Percentiles rank a stretch among this genome's conserved stretches.
These are phyloP conservation scores for Circinella minor DNA, from an alignment of 371 early-diverging fungal species.

Conservation along the genomic window DNA sequence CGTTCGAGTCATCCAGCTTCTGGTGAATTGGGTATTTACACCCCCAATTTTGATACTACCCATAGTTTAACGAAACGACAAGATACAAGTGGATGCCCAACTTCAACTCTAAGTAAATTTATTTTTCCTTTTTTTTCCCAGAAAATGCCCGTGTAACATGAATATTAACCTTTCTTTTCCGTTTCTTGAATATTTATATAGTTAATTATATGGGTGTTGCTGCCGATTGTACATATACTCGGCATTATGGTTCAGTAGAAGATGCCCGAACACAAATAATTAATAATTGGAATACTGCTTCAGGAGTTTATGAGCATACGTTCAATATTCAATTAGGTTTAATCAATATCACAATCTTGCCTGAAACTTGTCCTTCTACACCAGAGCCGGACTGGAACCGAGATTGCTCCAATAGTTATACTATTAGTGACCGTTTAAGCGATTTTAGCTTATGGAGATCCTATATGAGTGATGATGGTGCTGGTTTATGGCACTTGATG, in stretches of 20 bases:
- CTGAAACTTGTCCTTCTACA: constrained; percentile 60
- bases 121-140: neutral
- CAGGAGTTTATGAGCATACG: constrained; percentile 79
- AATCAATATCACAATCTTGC: constrained; percentile 77
- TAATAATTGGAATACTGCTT: constrained; percentile 77
- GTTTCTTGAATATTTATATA: neutral
- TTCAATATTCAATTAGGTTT: constrained; percentile 90
- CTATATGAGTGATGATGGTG: constrained; percentile 62
- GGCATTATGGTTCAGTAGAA: constrained; percentile 55
- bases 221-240: constrained; percentile 81
- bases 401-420: constrained; percentile 72
- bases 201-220: constrained; percentile 41
- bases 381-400: constrained; percentile 74
- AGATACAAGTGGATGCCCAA: neutral
- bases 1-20: constrained; percentile 1
- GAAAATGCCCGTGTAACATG: neutral
- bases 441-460: constrained; percentile 94
- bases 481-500: constrained; percentile 94
- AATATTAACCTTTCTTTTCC: neutral
- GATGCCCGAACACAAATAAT: constrained; percentile 74
- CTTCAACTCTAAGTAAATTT: constrained; percentile 1
- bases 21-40: neutral
- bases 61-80: constrained; percentile 2
- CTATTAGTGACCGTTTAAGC: constrained; percentile 79
- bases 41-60: neutral